Evolutionary conservation across 441 rosid genomes (phyloP).

Genomic region (Adansonia gregorii): DNA sequence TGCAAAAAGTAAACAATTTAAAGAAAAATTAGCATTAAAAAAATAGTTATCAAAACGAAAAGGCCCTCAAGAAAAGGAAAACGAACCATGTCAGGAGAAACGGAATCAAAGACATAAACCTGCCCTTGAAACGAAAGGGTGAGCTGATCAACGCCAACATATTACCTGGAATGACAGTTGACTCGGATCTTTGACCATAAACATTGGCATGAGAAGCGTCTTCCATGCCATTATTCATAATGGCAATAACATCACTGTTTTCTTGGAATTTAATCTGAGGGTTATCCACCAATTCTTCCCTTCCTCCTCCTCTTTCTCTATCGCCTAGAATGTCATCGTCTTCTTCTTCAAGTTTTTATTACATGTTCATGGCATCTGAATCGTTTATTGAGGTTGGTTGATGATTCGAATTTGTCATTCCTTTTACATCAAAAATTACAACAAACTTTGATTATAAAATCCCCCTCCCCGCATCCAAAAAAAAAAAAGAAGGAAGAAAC

Average conservation of each 20-base stretch:
- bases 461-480: too few species aligned
- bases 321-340: conserved; percentile 32
- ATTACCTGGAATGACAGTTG: conserved; percentile 26
- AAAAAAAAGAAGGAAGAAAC: background rate
- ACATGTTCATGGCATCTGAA: conserved; percentile 32
- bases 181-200: conserved; percentile 32
- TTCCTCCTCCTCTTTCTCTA: conserved; percentile 26
- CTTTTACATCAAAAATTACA: conserved; percentile 11
- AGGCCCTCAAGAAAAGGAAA: background rate
- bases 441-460: too few species aligned
- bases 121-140: conserved; percentile 42
- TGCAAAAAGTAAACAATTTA: background rate
- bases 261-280: conserved; percentile 40
- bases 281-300: conserved; percentile 45
- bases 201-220: conserved; percentile 34
- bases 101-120: conserved; percentile 40
- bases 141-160: conserved; percentile 33
- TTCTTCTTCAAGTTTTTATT: conserved; percentile 29
- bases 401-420: conserved; percentile 35
- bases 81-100: conserved; percentile 39
- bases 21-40: background rate
- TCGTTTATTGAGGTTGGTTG: conserved; percentile 26
- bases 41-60: background rate
- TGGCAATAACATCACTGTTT: conserved; percentile 16
- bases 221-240: conserved; percentile 30